phyloP scores from a whole-genome alignment of 2,329 filamentous ascomycete genomes.

The Xylariaceae sp. region DNA sequence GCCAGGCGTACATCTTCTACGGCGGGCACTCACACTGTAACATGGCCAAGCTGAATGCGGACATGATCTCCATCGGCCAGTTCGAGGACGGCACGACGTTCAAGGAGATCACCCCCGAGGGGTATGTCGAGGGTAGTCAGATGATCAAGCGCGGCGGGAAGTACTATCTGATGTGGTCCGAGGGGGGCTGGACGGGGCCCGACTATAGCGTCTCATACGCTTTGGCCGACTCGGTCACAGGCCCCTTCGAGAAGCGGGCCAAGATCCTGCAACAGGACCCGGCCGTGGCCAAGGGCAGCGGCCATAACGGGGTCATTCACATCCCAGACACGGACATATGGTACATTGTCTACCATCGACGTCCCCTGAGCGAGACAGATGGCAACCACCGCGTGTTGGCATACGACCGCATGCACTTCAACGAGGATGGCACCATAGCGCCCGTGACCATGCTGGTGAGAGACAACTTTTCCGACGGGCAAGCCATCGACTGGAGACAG shows the following conservation, averaged over 20 bases:
- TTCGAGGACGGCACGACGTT: slow-evolving; percentile 37
- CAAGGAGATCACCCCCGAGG: slow-evolving; percentile 41
- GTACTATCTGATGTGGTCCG: slow-evolving; percentile 42
- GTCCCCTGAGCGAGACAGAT: slow-evolving; percentile 38
- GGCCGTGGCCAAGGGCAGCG: slow-evolving; percentile 33
- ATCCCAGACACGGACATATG: slow-evolving; percentile 35
- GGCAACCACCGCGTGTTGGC: slow-evolving; percentile 42
- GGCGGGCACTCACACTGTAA: slow-evolving; percentile 39
- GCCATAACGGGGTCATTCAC: slow-evolving; percentile 38
- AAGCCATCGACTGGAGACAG: slow-evolving; percentile 34
- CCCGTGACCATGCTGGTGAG: slow-evolving; percentile 40
- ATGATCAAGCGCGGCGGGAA: slow-evolving; percentile 38
- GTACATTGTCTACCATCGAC: slow-evolving; percentile 43
- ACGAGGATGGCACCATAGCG: slow-evolving; percentile 37
- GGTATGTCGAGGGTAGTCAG: slow-evolving; percentile 40
- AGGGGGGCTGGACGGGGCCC: slow-evolving; percentile 41
- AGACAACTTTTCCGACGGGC: slow-evolving; percentile 38
- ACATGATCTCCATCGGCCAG: slow-evolving; percentile 38
- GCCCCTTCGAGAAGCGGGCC: slow-evolving; percentile 36
- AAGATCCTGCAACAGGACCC: slow-evolving; percentile 35
- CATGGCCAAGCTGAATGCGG: slow-evolving; percentile 37
- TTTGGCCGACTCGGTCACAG: slow-evolving; percentile 34
- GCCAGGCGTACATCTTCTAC: slow-evolving; percentile 39
- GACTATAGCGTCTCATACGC: slow-evolving; percentile 42
- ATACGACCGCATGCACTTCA: slow-evolving; percentile 45